Percentiles rank a stretch among this genome's conserved stretches.
phyloP scores from a whole-genome alignment of 139 green algal genomes.

The Picochlorum sp. region DNA sequence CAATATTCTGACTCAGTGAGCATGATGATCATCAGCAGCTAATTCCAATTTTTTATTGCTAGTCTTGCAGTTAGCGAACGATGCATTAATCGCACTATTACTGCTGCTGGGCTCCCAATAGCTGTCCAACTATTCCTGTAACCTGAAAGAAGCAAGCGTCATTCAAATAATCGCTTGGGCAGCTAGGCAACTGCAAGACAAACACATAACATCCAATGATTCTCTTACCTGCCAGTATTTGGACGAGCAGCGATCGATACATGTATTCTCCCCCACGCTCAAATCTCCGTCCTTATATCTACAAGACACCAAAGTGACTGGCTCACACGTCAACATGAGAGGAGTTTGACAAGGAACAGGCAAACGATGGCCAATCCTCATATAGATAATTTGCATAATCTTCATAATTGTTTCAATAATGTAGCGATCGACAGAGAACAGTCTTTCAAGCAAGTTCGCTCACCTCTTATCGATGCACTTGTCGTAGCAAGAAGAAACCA shows the following conservation, averaged over 20 bases:
- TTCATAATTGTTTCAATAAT: neutral
- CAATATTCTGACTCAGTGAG: neutral
- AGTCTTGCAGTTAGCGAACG: too few relatives aligned
- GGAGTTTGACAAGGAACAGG: neutral
- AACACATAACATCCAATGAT: neutral
- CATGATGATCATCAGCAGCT: neutral
- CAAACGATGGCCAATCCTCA: too few relatives aligned
- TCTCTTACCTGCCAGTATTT: constrained; percentile 94
- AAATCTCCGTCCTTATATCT: constrained; percentile 91
- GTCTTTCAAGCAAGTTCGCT: too few relatives aligned
- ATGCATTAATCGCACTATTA: too few relatives aligned
- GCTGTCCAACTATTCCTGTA: neutral
- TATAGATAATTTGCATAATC: too few relatives aligned
- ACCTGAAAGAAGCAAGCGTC: neutral
- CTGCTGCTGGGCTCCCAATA: neutral
- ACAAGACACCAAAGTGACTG: neutral
- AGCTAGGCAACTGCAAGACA: neutral
- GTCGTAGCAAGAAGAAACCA: constrained; percentile 72
- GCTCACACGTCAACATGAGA: neutral
- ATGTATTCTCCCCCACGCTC: constrained; percentile 91
- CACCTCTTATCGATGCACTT: constrained; percentile 78
- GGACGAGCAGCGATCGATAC: constrained; percentile 81
- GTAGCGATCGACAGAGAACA: too few relatives aligned
- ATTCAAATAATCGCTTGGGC: neutral
- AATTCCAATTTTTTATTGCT: too few relatives aligned